These are phyloP conservation scores for Miamiensis avidus DNA, from an alignment of 169 alveolate genomes.

Conservation along the genomic window DNA sequence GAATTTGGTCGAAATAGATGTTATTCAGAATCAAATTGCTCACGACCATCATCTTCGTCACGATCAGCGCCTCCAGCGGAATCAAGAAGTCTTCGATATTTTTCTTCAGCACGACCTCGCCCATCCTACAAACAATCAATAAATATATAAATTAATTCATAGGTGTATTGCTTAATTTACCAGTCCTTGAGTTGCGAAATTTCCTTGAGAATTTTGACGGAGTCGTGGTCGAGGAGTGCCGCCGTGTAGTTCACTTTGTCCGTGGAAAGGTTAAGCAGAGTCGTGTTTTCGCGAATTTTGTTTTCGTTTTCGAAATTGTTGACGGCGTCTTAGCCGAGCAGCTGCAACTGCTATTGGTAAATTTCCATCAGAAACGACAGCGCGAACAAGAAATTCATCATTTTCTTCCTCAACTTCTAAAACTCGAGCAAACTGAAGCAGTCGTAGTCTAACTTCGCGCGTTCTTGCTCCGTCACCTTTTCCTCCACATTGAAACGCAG, in stretches of 20 bases:
- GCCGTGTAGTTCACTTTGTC: not conserved
- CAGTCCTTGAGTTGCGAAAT: not conserved
- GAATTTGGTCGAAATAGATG: not conserved
- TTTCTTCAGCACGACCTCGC: not conserved
- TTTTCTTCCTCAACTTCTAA: constrained; percentile 14
- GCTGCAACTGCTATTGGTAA: not conserved
- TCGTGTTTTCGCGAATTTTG: not conserved
- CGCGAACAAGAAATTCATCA: constrained; percentile 2
- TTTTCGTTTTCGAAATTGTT: not conserved
- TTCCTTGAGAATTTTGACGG: not conserved
- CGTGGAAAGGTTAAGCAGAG: not conserved
- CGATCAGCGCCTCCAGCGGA: not conserved
- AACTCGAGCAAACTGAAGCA: constrained; percentile 1
- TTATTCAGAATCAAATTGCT: too few species aligned
- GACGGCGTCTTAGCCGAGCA: constrained; percentile 1
- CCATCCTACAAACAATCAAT: not conserved
- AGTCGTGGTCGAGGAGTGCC: not conserved
- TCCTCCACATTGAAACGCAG: constrained; percentile 3
- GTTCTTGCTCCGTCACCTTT: not conserved
- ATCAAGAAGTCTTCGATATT: not conserved
- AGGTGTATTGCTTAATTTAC: not conserved
- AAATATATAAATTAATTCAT: too few species aligned
- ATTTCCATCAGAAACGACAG: constrained; percentile 4
- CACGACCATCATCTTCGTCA: not conserved
- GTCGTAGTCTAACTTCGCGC: constrained; percentile 2